phyloP scores from a whole-genome alignment of 1,284 basidiomycete genomes.

The Hemileia vastatrix region DNA sequence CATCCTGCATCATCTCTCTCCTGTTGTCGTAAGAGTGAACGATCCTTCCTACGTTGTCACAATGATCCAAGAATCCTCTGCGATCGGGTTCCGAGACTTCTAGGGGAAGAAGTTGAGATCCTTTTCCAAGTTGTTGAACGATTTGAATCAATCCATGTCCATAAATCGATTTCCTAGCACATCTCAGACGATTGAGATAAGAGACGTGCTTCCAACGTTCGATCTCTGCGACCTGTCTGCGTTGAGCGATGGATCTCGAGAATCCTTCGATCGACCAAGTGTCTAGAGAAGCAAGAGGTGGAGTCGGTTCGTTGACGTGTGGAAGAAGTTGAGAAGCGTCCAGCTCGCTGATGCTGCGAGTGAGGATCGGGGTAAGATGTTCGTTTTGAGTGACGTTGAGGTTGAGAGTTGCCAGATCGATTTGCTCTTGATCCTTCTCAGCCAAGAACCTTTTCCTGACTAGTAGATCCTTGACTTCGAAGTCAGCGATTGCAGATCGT shows the following conservation, averaged over 20 bases:
- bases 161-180: constrained; percentile 56
- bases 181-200: constrained; percentile 69
- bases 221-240: constrained; percentile 52
- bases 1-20: constrained; percentile 51
- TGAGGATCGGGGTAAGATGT: constrained; percentile 49
- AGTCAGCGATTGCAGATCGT: constrained; percentile 68
- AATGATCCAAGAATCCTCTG: constrained; percentile 54
- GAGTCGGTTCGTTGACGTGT: constrained; percentile 52
- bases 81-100: constrained; percentile 47
- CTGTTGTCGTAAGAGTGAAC: constrained; percentile 56
- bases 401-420: constrained; percentile 60
- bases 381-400: constrained; percentile 55
- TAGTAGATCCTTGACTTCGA: constrained; percentile 80
- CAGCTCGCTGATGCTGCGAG: constrained; percentile 55
- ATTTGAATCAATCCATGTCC: too few relatives aligned
- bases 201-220: constrained; percentile 61
- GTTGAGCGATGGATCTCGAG: constrained; percentile 54
- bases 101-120: constrained; percentile 53
- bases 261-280: constrained; percentile 66
- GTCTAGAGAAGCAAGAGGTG: constrained; percentile 56
- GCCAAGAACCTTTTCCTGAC: constrained; percentile 59
- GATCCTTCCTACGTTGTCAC: constrained; percentile 47
- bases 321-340: constrained; percentile 65
- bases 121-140: too few relatives aligned
- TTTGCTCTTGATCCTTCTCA: constrained; percentile 47